Base-by-base conservation (phyloP, 108 stramenopile species). In the Fistulifera pelliculosa region DNA sequence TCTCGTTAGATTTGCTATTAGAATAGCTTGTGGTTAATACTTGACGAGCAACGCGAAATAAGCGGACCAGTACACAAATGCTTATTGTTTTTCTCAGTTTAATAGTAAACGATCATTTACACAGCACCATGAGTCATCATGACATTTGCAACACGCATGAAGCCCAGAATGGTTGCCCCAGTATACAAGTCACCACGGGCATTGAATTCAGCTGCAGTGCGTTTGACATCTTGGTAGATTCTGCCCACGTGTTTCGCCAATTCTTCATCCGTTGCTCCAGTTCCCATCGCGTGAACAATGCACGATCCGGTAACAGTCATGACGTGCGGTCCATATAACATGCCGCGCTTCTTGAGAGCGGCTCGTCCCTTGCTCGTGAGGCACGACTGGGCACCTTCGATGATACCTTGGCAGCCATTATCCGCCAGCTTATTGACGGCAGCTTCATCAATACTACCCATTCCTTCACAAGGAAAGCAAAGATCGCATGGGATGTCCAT, bases 111-210 rank as follows among this genome's bases (percentile, higher is more conserved):
- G 31, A 35, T 35, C 31, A 8, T 35, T 35, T 81, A 99, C 38
- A 97, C 93, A 6, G 96, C 93, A 24, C 98, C 98, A 62, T 97
- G 96, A 26, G 62, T 58, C 59, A 94, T 65, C 95, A 99, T 97
- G 45, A 71, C 85, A 64, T 97, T 93, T 5, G 94, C 98, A 15
- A 99, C 94, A 43, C 91, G 78, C 56, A 95, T 71, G 62, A 99
- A 99, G 61, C 93, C 96, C 17, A 80, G 82, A 75, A 99, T 96
- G 62, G 78, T 90, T 11, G 88, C 73, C 24, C 95, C 95, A 19
- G 79, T 82, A 53, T 71, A 81, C 54, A 95, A 61, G 63, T 98
- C 96, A 1, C 96, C 94, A 42, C 94, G 79, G 16, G 75, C 81
- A 70, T 97, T 95, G 69, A 96, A 97, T 70, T 97, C 96, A 19